A percentile compares a stretch with the other conserved stretches of the same genome.
These are phyloP conservation scores for Rhodomyrtus psidioides DNA, from an alignment of 441 rosid genomes.

Conservation along the genomic window DNA sequence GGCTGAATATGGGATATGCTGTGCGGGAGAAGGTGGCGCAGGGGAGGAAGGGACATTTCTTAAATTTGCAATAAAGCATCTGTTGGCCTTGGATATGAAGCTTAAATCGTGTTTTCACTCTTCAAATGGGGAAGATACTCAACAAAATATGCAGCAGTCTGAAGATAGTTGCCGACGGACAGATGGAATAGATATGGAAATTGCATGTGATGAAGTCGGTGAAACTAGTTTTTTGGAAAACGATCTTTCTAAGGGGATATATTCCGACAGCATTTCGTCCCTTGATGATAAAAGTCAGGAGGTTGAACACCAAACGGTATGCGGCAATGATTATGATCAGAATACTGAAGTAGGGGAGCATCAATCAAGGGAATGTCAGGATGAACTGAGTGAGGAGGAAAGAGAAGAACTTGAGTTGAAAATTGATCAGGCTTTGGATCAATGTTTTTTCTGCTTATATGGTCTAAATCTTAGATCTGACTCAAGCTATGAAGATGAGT, in stretches of 20 bases:
- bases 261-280: slow-evolving; percentile 14
- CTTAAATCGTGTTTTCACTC: slow-evolving; percentile 61
- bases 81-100: slow-evolving; percentile 89
- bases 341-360: slow-evolving; percentile 30
- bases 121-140: slow-evolving; percentile 33
- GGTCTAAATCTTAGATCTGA: slow-evolving; percentile 97
- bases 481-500: slow-evolving; percentile 85
- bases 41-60: slow-evolving; percentile 95
- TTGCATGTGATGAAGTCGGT: slow-evolving; percentile 26
- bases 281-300: slow-evolving; percentile 16
- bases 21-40: slow-evolving; percentile 69
- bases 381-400: slow-evolving; percentile 70
- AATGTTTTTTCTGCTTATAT: slow-evolving; percentile 94
- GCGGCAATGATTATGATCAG: slow-evolving; percentile 5
- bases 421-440: slow-evolving; percentile 90
- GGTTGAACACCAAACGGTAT: slow-evolving; percentile 19
- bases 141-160: slow-evolving; percentile 22
- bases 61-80: slow-evolving; percentile 92
- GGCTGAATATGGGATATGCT: slow-evolving; percentile 94
- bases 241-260: slow-evolving; percentile 30
- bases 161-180: slow-evolving; percentile 24
- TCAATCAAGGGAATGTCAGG: slow-evolving; percentile 22
- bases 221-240: slow-evolving; percentile 23
- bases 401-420: slow-evolving; percentile 83
- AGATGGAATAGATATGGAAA: slow-evolving; percentile 31